phyloP scores from a whole-genome alignment of 805 yeast species.

The Kockiozyma suomiensis region DNA sequence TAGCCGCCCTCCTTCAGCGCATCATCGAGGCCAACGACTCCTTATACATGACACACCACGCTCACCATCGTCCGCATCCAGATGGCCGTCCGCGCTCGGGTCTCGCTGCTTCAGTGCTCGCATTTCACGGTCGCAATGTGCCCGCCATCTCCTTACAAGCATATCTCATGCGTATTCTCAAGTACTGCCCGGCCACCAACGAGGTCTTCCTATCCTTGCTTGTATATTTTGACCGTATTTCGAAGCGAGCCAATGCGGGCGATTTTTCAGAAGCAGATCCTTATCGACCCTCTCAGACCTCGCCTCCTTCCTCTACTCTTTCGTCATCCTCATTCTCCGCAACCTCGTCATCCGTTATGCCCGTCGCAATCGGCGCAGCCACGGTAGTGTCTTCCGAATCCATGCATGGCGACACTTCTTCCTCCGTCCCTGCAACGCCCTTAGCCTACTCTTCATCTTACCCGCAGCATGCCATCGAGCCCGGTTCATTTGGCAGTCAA shows the following conservation, averaged over 20 bases:
- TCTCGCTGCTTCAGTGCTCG: slow-evolving; percentile 51
- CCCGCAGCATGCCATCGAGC: slow-evolving; percentile 7
- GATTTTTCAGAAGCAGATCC: slow-evolving; percentile 11
- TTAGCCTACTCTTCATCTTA: slow-evolving; percentile 11
- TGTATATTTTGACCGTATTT: slow-evolving; percentile 93
- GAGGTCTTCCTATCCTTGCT: slow-evolving; percentile 88
- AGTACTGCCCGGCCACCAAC: slow-evolving; percentile 98
- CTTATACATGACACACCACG: slow-evolving; percentile 55
- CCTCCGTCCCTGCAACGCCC: slow-evolving; percentile 7
- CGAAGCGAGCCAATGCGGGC: slow-evolving; percentile 69
- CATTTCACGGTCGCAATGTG: slow-evolving; percentile 93
- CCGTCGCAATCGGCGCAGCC: neutral
- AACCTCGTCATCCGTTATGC: slow-evolving; percentile 4
- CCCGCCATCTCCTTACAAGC: slow-evolving; percentile 95
- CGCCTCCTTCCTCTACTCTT: neutral
- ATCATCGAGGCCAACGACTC: slow-evolving; percentile 89
- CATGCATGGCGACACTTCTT: neutral
- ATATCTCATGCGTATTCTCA: slow-evolving; percentile 83
- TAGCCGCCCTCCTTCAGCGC: slow-evolving; percentile 79
- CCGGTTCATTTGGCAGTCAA: slow-evolving; percentile 8
- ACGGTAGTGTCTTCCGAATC: neutral
- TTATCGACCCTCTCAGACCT: neutral
- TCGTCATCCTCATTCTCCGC: neutral
- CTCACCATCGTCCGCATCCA: slow-evolving; percentile 29
- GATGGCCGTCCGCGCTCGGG: slow-evolving; percentile 17